Conservation (phyloP, 2,329 filamentous ascomycete genomes). For the Zopfia rhizophila region DNA sequence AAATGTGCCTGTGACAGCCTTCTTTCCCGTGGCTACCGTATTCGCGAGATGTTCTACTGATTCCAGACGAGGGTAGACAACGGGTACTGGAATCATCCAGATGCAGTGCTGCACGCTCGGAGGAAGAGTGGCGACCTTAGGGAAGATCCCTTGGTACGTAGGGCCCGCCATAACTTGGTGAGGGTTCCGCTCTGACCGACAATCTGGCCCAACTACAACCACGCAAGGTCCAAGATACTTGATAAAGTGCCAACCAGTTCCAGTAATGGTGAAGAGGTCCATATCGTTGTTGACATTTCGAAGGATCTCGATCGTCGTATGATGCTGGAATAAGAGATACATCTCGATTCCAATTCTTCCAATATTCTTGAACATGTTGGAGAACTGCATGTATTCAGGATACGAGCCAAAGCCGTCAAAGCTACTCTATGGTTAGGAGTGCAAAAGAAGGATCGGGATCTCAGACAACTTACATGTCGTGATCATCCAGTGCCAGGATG, state of each 20-base stretch:
- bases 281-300: constrained; percentile 87
- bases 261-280: constrained; percentile 95
- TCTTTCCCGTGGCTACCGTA: constrained; percentile 93
- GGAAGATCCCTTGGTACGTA: constrained; percentile 97
- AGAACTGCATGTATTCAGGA: constrained; percentile 97
- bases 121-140: constrained; percentile 90
- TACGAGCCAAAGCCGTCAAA: constrained; percentile 98
- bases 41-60: constrained; percentile 90
- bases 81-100: constrained; percentile 91
- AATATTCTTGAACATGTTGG: constrained; percentile 98
- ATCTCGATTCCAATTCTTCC: constrained; percentile 95
- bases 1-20: constrained; percentile 94
- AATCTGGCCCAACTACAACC: constrained; percentile 89
- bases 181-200: constrained; percentile 89
- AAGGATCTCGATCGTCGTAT: constrained; percentile 93
- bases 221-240: constrained; percentile 95
- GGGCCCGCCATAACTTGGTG: constrained; percentile 94
- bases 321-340: constrained; percentile 98
- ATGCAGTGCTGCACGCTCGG: constrained; percentile 96
- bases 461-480: constrained; percentile 84
- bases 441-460: too few species aligned
- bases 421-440: constrained; percentile 57
- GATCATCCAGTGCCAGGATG: constrained; percentile 91
- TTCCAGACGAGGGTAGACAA: constrained; percentile 91
- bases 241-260: constrained; percentile 98